Conservation (phyloP, 768 basidiomycete genomes). For the Boletus reticuloceps region DNA sequence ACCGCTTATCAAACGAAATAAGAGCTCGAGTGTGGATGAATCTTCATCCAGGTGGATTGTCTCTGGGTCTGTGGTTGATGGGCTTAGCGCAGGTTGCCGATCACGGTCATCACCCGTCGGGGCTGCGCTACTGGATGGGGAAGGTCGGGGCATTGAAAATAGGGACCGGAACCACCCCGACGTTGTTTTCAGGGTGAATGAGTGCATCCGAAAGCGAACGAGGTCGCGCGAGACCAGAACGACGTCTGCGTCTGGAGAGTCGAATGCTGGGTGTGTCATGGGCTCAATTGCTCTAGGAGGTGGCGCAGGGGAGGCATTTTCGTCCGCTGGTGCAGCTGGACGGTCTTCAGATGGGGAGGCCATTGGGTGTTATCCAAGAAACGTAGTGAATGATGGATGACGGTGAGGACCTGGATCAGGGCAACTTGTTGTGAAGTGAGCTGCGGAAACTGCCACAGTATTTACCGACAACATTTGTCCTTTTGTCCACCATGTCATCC, state of each 20-base stretch:
- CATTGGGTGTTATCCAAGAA: not conserved
- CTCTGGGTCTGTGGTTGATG: conserved; percentile 25
- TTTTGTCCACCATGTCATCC: conserved; percentile 16
- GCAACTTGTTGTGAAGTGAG: too few relatives aligned
- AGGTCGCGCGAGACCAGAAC: conserved; percentile 49
- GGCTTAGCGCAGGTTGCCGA: conserved; percentile 4
- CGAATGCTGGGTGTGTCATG: conserved; percentile 48
- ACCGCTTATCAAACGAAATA: conserved; percentile 63
- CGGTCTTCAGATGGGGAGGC: conserved; percentile 14
- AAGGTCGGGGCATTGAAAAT: conserved; percentile 52
- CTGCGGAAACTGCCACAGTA: too few relatives aligned
- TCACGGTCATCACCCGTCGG: not conserved
- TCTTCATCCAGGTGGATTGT: conserved; percentile 59
- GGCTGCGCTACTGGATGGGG: not conserved
- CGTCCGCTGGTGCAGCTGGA: not conserved
- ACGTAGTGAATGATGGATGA: too few relatives aligned
- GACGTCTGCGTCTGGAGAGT: conserved; percentile 53
- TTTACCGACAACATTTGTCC: too few relatives aligned
- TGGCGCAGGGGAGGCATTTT: not conserved
- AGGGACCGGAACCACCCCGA: conserved; percentile 59
- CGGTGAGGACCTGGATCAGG: too few relatives aligned
- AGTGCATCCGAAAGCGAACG: conserved; percentile 55
- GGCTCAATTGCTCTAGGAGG: conserved; percentile 5
- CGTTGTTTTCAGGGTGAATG: conserved; percentile 55
- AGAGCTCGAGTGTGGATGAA: conserved; percentile 47